Evolutionary conservation across 257 asterid species (phyloP).

Genomic region (Schizonepeta tenuifolia): DNA sequence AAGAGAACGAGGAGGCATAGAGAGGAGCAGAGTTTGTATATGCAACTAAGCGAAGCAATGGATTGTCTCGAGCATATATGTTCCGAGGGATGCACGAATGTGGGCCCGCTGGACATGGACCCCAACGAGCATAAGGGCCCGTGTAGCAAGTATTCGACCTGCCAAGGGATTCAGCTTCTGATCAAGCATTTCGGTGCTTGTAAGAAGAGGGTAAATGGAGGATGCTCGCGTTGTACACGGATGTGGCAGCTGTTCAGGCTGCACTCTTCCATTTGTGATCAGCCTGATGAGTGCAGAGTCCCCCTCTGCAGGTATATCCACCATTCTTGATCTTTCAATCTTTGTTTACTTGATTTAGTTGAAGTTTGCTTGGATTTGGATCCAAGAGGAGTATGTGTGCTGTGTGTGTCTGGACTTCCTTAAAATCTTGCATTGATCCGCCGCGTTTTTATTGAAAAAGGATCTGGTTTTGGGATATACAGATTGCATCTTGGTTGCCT

Average conservation of each 20-base stretch:
- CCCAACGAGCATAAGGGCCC: slow-evolving; percentile 59
- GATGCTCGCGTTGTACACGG: slow-evolving; percentile 70
- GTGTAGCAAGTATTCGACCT: slow-evolving; percentile 75
- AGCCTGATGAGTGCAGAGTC: slow-evolving; percentile 74
- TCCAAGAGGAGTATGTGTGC: background rate
- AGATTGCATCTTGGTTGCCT: slow-evolving; percentile 12
- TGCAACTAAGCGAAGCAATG: slow-evolving; percentile 91
- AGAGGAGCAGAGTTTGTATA: slow-evolving; percentile 60
- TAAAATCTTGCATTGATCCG: background rate
- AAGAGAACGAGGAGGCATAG: slow-evolving; percentile 63
- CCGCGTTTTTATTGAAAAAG: background rate
- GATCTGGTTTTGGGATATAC: background rate
- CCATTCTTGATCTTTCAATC: background rate
- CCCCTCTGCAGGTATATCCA: slow-evolving; percentile 85
- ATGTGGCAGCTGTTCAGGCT: slow-evolving; percentile 92
- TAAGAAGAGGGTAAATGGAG: slow-evolving; percentile 73
- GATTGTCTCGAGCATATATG: slow-evolving; percentile 87
- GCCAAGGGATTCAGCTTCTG: slow-evolving; percentile 83
- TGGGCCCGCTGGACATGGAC: slow-evolving; percentile 72
- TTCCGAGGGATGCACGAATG: slow-evolving; percentile 82
- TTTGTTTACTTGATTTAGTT: background rate
- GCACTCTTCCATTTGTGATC: slow-evolving; percentile 84
- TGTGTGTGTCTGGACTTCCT: too few relatives aligned
- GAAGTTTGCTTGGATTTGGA: background rate
- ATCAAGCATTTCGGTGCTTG: slow-evolving; percentile 80